Conservation (phyloP, 2,329 filamentous ascomycete species). For the Ceratocystiopsis sp. region DNA sequence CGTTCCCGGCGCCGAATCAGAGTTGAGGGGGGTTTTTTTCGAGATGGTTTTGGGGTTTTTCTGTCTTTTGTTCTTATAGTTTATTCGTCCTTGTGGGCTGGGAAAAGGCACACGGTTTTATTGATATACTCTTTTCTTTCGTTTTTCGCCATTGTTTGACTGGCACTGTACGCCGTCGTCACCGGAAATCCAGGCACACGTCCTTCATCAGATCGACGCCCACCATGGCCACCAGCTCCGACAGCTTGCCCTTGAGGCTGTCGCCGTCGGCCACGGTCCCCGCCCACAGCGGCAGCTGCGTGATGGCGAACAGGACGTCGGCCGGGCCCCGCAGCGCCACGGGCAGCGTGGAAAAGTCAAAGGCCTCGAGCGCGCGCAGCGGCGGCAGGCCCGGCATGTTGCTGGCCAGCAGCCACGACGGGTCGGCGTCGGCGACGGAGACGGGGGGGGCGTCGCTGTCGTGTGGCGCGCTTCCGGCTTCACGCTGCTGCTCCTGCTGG, state of each 20-base stretch:
- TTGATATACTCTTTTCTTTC: too few species aligned
- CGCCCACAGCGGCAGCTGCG: constrained; percentile 42
- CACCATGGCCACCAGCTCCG: constrained; percentile 48
- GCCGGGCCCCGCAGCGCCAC: too few species aligned
- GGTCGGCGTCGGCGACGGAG: constrained; percentile 7
- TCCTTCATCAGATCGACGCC: constrained; percentile 40
- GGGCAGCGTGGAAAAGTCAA: too few species aligned
- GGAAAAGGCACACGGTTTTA: too few species aligned
- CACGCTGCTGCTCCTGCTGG: constrained; percentile 10
- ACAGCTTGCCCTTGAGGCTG: constrained; percentile 44
- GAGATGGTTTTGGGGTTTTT: neutral
- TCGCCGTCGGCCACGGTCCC: constrained; percentile 30
- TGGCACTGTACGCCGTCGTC: too few species aligned
- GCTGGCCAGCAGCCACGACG: constrained; percentile 34
- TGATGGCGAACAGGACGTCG: constrained; percentile 18
- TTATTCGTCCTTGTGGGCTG: neutral
- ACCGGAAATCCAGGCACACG: constrained; percentile 40
- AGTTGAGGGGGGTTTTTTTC: too few species aligned
- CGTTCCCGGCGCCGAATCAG: constrained; percentile 14
- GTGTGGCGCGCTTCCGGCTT: constrained; percentile 9
- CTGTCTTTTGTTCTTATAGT: neutral
- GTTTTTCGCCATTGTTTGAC: too few species aligned
- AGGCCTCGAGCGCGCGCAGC: too few species aligned
- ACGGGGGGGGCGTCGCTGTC: constrained; percentile 9
- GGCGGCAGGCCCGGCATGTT: constrained; percentile 51